Evolutionary conservation across 2,329 filamentous ascomycete species (phyloP), one percentile per base, ranked within the genome.

Genomic region (Epichloe amarillans): DNA sequence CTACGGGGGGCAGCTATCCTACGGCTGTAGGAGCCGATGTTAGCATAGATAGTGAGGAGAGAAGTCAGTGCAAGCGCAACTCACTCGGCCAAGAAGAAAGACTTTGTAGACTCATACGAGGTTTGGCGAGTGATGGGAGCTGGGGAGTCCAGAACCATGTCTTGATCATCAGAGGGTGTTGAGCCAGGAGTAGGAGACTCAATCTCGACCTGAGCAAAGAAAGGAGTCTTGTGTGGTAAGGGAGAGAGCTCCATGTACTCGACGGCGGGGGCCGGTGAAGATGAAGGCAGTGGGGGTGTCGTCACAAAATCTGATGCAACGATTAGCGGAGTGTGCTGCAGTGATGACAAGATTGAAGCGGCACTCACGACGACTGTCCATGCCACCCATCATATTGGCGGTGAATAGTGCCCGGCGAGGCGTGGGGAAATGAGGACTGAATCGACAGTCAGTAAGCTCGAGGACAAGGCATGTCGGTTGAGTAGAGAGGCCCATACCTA

Each of bases 231-330:
- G 72, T 95, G 88, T 53, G 89, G 90, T 40, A 97, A 71, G 39
- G 93, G 91, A 6, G 91, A 96, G 66, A 96, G 83, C 62, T 97
- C 90, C 88, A 97, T 95, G 51, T 81, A 75, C 65, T 95, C 89
- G 54, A 79, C 77, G 50, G 75, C 68, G 37, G 77, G 77, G 50
- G 79, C 80, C 6, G 90, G 89, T 43, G 91, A 95, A 6, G 90
- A 96, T 2, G 88, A 86, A 3, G 70, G 83, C 49, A 95, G 74
- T 42, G 88, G 87, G 53, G 93, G 89, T 38, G 90, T 95, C 37
- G 85, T 94, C 60, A 88, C 79, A 61, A 78, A 80, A 65, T 87
- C 88, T 83, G 53, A 61, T 51, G 15, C 10, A 35, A 47, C 53
- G 11, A 47, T 53, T 35, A 48, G 45, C 42, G 37, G 17, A 23